Evolutionary conservation across 2,329 filamentous ascomycete genomes (phyloP), one percentile per base, ranked within the genome.

Genomic region (Tolypocladium paradoxum): DNA sequence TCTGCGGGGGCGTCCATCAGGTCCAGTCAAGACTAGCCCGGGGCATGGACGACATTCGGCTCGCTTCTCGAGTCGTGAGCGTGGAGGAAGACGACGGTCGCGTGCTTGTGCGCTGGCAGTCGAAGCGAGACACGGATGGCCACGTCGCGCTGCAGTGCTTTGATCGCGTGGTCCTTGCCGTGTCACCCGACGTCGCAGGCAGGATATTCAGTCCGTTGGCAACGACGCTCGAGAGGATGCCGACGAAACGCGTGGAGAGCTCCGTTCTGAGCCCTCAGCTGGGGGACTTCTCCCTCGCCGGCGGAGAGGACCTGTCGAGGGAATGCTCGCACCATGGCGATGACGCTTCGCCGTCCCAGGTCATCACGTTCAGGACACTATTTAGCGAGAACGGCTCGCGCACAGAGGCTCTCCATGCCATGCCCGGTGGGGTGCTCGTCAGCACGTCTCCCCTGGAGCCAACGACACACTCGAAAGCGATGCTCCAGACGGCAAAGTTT

Each of bases 401-500:
- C n/a, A 79, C 78, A 0, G 79, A 82, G 55, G 73, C 78, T 0
- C 64, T 77, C 18, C 79, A 83, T 55, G 65, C 73, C 46, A 73
- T 81, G 61, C 71, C 72, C 1, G 72, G 70, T 22, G 77, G 77
- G 0, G 67, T 76, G 3, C 63, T 80, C 0, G 74, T 82, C n/a
- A 77, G 74, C 12, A 82, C 76, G 0, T 76, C 71, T 52, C 76
- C 78, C 0, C 63, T 76, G 12, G 66, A 65, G 4, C 53, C 57
- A 12, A 61, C 59, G 4, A 67, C 72, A 6, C 65, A 75, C 16
- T 55, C 66, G 2, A 62, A 69, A 29, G 68, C 69, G 40, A 62
- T 71, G 11, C 62, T 81, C n/a, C 70, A 72, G 14, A 69, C 69
- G 1, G 71, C 75, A 1, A 69, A 59, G 29, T 82, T 83, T 54